These are phyloP conservation scores for Hygrophorus pudorinus DNA, from an alignment of 768 basidiomycete genomes.

Conservation along the genomic window DNA sequence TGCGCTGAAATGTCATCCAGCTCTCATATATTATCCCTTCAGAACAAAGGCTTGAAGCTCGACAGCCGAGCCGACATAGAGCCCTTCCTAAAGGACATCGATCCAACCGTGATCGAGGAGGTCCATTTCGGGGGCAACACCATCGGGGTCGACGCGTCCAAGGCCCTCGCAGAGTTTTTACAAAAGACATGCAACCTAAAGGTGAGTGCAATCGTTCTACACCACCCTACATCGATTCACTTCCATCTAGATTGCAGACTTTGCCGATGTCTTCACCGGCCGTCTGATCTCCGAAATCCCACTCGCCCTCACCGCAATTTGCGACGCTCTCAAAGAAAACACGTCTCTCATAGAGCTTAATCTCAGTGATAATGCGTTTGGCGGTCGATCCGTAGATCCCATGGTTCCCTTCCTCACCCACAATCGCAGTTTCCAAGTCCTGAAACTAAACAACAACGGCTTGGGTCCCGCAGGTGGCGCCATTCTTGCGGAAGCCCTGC, in stretches of 20 bases:
- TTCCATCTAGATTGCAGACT: constrained; percentile 71
- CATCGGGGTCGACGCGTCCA: constrained; percentile 82
- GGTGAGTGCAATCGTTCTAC: constrained; percentile 32
- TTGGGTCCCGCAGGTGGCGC: constrained; percentile 84
- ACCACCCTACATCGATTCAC: constrained; percentile 1
- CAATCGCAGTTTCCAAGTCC: constrained; percentile 72
- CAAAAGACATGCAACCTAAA: constrained; percentile 55
- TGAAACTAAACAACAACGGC: constrained; percentile 95
- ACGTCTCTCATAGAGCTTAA: constrained; percentile 78
- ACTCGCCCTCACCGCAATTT: constrained; percentile 76
- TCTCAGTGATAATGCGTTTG: constrained; percentile 94
- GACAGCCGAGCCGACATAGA: constrained; percentile 66
- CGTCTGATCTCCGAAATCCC: constrained; percentile 95
- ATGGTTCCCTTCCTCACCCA: constrained; percentile 83
- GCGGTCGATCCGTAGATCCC: constrained; percentile 88
- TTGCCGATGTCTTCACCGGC: constrained; percentile 96
- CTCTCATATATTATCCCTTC: constrained; percentile 31
- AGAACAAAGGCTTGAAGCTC: constrained; percentile 72
- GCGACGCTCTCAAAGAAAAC: constrained; percentile 76
- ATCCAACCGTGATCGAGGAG: constrained; percentile 66
- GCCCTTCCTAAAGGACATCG: constrained; percentile 56
- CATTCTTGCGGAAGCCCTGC: constrained; percentile 77
- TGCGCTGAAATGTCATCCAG: constrained; percentile 16
- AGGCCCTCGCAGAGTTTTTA: constrained; percentile 74
- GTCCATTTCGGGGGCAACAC: constrained; percentile 93